Percentiles rank a stretch among this genome's conserved stretches.
phyloP scores from a whole-genome alignment of 2,329 filamentous ascomycete genomes.

The Coniochaeta sp. region DNA sequence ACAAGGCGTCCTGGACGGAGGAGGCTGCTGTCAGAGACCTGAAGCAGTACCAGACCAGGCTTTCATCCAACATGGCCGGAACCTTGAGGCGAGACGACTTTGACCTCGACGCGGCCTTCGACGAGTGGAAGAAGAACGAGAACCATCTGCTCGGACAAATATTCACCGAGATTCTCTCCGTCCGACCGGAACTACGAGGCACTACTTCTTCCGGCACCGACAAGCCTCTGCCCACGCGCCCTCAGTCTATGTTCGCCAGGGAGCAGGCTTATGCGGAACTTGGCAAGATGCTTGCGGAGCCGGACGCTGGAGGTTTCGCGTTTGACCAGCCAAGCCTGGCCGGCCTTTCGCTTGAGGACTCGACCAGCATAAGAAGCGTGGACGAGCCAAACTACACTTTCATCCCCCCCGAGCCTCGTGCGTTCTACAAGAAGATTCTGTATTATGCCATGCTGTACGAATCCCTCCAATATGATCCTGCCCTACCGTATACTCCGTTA shows the following conservation, averaged over 20 bases:
- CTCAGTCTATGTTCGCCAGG: slow-evolving; percentile 35
- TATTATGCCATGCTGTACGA: slow-evolving; percentile 67
- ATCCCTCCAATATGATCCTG: slow-evolving; percentile 46
- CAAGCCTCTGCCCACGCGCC: slow-evolving; percentile 50
- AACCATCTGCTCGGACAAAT: slow-evolving; percentile 81
- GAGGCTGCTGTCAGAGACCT: slow-evolving; percentile 85
- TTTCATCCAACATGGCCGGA: slow-evolving; percentile 71
- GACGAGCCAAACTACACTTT: slow-evolving; percentile 74
- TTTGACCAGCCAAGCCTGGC: slow-evolving; percentile 64
- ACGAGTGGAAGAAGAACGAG: slow-evolving; percentile 88
- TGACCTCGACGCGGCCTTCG: slow-evolving; percentile 79
- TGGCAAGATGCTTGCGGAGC: slow-evolving; percentile 40
- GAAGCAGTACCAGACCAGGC: slow-evolving; percentile 84
- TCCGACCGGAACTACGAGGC: slow-evolving; percentile 78
- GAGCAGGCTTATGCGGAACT: slow-evolving; percentile 48
- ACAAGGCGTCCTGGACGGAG: slow-evolving; percentile 80
- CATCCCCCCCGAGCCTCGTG: slow-evolving; percentile 76
- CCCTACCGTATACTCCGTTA: slow-evolving; percentile 43
- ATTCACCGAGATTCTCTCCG: slow-evolving; percentile 84
- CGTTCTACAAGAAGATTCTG: slow-evolving; percentile 76
- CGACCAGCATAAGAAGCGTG: slow-evolving; percentile 42
- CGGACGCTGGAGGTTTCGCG: slow-evolving; percentile 31
- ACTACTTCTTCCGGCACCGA: slow-evolving; percentile 55
- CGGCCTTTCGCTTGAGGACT: slow-evolving; percentile 54
- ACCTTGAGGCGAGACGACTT: slow-evolving; percentile 83